Evolutionary conservation across 129 eudicot genomes (phyloP), one percentile per base, ranked within the genome.

Genomic region (Artemisia argyi): DNA sequence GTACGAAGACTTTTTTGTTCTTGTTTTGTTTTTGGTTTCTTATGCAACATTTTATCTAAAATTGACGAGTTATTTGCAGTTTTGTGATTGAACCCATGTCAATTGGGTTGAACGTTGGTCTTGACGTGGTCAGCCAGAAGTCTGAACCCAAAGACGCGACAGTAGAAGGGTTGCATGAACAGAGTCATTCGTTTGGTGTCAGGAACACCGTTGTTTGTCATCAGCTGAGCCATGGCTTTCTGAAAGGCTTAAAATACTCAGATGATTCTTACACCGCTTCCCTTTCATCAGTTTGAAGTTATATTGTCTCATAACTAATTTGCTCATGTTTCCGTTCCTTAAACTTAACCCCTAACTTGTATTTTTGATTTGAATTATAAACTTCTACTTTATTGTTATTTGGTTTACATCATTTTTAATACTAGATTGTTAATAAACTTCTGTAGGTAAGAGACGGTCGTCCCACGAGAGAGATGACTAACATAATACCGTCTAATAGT

Each of bases 41-140:
- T 13, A 35, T 69, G 10, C 14, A 46, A 4, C 17, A 10, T 70
- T 17, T 16, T 16, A 24, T 78, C 35, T 63, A 14, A 62, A 55
- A 26, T 13, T 19, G 2, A 49, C 15, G 9, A 46, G 56, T 60
- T 49, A 35, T 66, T 68, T 90, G 91, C 91, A 94, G 98, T 77
- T 90, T 95, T 70, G 73, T 71, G 24, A 73, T 83, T 1, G 91
- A 91, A 53, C 85, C 96, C 11, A 73, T 85, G 73, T 81, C 99
- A 48, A 61, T 79, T 50, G 95, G 97, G 28, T 86, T 95, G 86
- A 95, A 95, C 61, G 75, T 81, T 73, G 91, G 88, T 47, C 82
- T 90, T 46, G 77, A 76, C 51, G 51, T 35, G 12, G 54, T 51
- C 42, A 58, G 50, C 60, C 61, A 68, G 32, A 80, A 79, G 35